Percentiles rank a stretch among this genome's conserved stretches.
phyloP scores from a whole-genome alignment of 2,329 filamentous ascomycete species.

The Penicillium sp. region DNA sequence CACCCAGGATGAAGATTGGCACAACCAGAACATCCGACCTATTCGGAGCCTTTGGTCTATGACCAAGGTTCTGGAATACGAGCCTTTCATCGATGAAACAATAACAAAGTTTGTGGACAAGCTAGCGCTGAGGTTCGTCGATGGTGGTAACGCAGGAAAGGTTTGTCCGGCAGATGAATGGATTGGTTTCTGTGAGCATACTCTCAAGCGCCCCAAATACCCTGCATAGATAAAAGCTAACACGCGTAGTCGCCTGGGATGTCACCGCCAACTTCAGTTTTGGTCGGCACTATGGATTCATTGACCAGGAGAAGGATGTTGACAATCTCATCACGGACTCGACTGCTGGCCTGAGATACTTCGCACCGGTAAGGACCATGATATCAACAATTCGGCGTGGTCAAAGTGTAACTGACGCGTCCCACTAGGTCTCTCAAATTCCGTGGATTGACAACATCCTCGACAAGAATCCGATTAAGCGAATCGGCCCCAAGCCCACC shows the following conservation, averaged over 20 bases:
- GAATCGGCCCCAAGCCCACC: slow-evolving; percentile 25
- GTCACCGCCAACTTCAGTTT: slow-evolving; percentile 24
- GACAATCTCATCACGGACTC: slow-evolving; percentile 23
- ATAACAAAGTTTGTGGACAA: slow-evolving; percentile 25
- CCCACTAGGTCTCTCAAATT: slow-evolving; percentile 21
- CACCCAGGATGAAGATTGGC: slow-evolving; percentile 27
- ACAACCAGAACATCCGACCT: slow-evolving; percentile 23
- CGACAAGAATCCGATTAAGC: slow-evolving; percentile 31
- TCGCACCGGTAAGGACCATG: slow-evolving; percentile 15
- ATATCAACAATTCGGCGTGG: neutral
- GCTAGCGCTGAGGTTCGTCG: slow-evolving; percentile 19
- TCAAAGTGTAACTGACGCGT: neutral
- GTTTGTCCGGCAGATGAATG: slow-evolving; percentile 20
- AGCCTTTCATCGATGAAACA: slow-evolving; percentile 28
- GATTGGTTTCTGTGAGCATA: slow-evolving; percentile 21
- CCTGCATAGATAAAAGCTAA: neutral
- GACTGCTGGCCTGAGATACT: slow-evolving; percentile 24
- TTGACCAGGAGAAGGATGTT: slow-evolving; percentile 29
- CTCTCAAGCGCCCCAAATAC: too few species aligned
- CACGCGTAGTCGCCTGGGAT: slow-evolving; percentile 21
- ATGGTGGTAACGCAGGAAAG: slow-evolving; percentile 16
- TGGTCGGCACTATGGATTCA: slow-evolving; percentile 24
- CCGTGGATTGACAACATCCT: slow-evolving; percentile 27
- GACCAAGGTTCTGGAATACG: slow-evolving; percentile 27
- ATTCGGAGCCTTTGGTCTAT: slow-evolving; percentile 26